Evolutionary conservation across 345 rosid species (phyloP).

Genomic region (Pseudoturritis turrita): DNA sequence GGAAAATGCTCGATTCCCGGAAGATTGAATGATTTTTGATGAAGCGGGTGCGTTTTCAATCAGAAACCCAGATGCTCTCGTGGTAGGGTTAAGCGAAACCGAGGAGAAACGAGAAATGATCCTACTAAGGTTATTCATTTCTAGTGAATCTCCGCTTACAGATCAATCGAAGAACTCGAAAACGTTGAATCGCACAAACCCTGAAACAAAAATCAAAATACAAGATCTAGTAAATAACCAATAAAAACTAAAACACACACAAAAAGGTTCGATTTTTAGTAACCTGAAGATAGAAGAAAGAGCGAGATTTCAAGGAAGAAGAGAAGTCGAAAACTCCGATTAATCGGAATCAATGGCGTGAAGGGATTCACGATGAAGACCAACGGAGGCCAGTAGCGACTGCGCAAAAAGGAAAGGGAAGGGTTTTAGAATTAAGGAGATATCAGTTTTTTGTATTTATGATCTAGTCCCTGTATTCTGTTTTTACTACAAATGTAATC

Average conservation of each 20-base stretch:
- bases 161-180: background rate
- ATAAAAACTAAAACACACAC: background rate
- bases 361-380: slow-evolving; percentile 10
- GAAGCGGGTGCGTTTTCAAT: slow-evolving; percentile 16
- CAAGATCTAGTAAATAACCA: slow-evolving; percentile 6
- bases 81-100: slow-evolving; percentile 28
- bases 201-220: slow-evolving; percentile 3
- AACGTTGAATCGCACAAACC: background rate
- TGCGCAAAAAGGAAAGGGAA: slow-evolving; percentile 12
- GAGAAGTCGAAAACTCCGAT: background rate
- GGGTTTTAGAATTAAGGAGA: slow-evolving; percentile 17
- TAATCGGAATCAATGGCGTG: slow-evolving; percentile 24
- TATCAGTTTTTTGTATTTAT: slow-evolving; percentile 7
- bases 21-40: slow-evolving; percentile 17
- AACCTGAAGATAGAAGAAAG: background rate
- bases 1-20: slow-evolving; percentile 36
- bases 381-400: slow-evolving; percentile 23
- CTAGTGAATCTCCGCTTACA: background rate
- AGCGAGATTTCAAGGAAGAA: background rate
- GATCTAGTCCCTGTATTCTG: background rate
- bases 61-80: slow-evolving; percentile 24
- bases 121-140: slow-evolving; percentile 44
- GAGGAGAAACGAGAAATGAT: slow-evolving; percentile 43
- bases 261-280: background rate
- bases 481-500: background rate